Conservation (phyloP, 495 filamentous ascomycete species). For the Lophium mytilinum region DNA sequence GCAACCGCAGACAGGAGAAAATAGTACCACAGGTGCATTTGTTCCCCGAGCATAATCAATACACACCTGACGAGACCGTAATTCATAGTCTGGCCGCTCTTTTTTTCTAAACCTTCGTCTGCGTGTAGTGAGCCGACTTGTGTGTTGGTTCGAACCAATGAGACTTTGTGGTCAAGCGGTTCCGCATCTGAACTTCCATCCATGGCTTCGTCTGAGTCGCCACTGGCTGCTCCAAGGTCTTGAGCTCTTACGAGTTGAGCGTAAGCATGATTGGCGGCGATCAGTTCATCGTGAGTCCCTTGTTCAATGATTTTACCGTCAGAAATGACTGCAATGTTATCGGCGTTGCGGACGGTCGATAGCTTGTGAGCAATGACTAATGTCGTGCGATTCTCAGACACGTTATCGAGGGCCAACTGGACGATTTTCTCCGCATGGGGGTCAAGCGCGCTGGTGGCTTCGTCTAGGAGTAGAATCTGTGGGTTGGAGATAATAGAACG, state of each 20-base stretch:
- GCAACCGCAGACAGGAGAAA: conserved; percentile 4
- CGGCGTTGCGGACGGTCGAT: conserved; percentile 42
- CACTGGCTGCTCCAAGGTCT: conserved; percentile 2
- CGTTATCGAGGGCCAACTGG: conserved; percentile 46
- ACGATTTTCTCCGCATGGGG: conserved; percentile 51
- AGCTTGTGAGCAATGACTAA: conserved; percentile 56
- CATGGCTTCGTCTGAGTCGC: not conserved
- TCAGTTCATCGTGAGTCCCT: conserved; percentile 26
- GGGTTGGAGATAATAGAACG: conserved; percentile 25
- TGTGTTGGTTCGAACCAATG: conserved; percentile 8
- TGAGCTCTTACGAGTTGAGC: conserved; percentile 26
- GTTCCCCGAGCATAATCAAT: conserved; percentile 14
- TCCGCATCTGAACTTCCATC: not conserved
- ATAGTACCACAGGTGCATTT: conserved; percentile 1
- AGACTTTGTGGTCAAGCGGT: not conserved
- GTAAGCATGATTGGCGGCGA: conserved; percentile 23
- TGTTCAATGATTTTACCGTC: conserved; percentile 39
- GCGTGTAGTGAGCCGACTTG: not conserved
- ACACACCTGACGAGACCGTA: conserved; percentile 16
- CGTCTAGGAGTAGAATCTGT: conserved; percentile 24
- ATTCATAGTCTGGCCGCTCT: not conserved
- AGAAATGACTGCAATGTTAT: conserved; percentile 46
- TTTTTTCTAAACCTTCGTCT: not conserved
- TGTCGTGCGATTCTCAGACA: conserved; percentile 48
- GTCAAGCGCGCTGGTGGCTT: conserved; percentile 44